Base-by-base conservation (phyloP, 108 stramenopile genomes). In the Cylindrotheca closterium region DNA sequence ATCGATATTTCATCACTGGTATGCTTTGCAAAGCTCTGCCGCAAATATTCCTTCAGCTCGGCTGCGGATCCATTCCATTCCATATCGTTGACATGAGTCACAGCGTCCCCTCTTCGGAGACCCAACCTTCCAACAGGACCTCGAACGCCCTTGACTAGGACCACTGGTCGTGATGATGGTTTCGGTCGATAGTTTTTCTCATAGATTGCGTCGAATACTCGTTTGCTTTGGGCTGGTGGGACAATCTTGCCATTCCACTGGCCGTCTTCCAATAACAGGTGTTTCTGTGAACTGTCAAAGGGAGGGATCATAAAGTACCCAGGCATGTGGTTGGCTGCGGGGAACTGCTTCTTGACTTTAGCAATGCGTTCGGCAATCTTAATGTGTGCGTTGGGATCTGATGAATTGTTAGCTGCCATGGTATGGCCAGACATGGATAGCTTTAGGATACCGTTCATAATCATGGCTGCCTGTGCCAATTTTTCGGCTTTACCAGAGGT, bases 241-340 rank as follows among this genome's bases (percentile, higher is more conserved):
- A 79, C 71, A 17, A 90, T 68, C 2, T 64, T 54, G 21, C 89
- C 88, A 67, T 79, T 81, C 88, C 88, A 89, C 62, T 71, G 66
- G 26, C 74, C 67, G 58, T 89, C 85, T 18, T 67, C 55, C 51
- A 86, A 78, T n/a, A 63, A 72, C 58, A 89, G 64, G 60, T 68
- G 70, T 8, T 55, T 64, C 30, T 77, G 42, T 25, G 29, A 0
- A 21, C 31, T 19, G 10, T 79, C 30, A 53, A 78, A 70, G 24
- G 55, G 47, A 3, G 71, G 46, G 27, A 80, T 25, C 47, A 78
- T 57, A 25, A 76, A 60, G 48, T 65, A 74, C 23, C 76, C 71
- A 8, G 88, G 88, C 91, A 92, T 89, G 52, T 85, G 84, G 4
- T 74, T 70, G 1, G 91, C 82, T 29, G 89, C 31, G 0, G 91